These are phyloP conservation scores for Plasmodium reichenowi DNA, from an alignment of 169 alveolate genomes.

Conservation along the genomic window DNA sequence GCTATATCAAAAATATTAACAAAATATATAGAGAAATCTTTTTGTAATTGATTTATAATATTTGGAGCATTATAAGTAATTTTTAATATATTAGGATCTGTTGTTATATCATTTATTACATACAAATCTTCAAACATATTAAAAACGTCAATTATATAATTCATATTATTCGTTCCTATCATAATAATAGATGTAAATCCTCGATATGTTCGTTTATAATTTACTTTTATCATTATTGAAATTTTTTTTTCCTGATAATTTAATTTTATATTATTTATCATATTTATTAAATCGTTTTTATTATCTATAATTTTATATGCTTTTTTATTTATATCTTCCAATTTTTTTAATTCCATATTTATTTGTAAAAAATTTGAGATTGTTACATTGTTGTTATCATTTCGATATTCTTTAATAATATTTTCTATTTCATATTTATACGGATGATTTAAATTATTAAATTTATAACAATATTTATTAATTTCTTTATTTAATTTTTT, in stretches of 20 bases:
- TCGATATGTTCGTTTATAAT: conserved; percentile 79
- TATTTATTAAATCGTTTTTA: conserved; percentile 41
- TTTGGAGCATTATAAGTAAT: conserved; percentile 95
- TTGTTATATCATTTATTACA: conserved; percentile 89
- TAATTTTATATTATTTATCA: conserved; percentile 60
- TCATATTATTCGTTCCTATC: conserved; percentile 91
- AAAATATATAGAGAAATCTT: conserved; percentile 96
- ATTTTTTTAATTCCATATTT: conserved; percentile 9
- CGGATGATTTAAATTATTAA: conserved; percentile 23
- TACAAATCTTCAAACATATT: conserved; percentile 86
- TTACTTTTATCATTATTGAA: conserved; percentile 79
- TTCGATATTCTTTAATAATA: conserved; percentile 12
- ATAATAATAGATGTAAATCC: conserved; percentile 96
- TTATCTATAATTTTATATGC: conserved; percentile 43
- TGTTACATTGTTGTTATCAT: conserved; percentile 5
- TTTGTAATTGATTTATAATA: conserved; percentile 94
- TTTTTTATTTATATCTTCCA: conserved; percentile 24
- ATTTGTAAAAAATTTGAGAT: conserved; percentile 11
- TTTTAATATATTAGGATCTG: conserved; percentile 95
- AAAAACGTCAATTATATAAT: conserved; percentile 95
- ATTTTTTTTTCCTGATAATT: conserved; percentile 9
- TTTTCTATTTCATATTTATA: conserved; percentile 59
- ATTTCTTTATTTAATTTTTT: conserved; percentile 55
- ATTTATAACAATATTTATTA: conserved; percentile 18
- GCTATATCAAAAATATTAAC: conserved; percentile 96